These are phyloP conservation scores for Pisolithus albus DNA, from an alignment of 768 basidiomycete species.

Conservation along the genomic window DNA sequence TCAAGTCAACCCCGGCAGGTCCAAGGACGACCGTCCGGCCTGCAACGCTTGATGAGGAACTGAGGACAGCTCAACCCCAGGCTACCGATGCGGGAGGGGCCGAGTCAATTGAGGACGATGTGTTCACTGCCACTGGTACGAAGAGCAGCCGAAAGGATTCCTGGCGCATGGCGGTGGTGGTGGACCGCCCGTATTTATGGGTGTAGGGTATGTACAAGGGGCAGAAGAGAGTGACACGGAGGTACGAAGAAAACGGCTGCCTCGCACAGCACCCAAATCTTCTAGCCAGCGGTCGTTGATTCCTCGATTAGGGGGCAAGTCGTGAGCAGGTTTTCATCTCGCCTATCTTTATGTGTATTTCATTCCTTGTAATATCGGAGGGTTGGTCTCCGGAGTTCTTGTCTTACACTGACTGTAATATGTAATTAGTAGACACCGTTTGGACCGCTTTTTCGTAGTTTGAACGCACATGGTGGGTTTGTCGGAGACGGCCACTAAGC, in stretches of 20 bases:
- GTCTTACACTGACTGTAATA: background rate
- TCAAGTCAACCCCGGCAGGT: slow-evolving; percentile 1
- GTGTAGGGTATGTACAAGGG: slow-evolving; percentile 59
- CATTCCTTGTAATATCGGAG: slow-evolving; percentile 4
- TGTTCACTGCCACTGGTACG: slow-evolving; percentile 50
- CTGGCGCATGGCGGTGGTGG: slow-evolving; percentile 71
- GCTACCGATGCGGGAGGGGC: slow-evolving; percentile 29
- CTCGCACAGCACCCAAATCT: slow-evolving; percentile 6
- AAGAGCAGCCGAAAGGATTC: slow-evolving; percentile 53
- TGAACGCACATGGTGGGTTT: too few species aligned
- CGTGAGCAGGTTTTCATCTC: slow-evolving; percentile 5
- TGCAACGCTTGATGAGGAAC: slow-evolving; percentile 62
- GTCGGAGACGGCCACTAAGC: background rate
- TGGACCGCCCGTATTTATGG: slow-evolving; percentile 65
- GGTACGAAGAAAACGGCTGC: background rate
- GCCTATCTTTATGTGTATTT: slow-evolving; percentile 22
- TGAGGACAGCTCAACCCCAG: slow-evolving; percentile 40
- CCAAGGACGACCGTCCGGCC: slow-evolving; percentile 29
- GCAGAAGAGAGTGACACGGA: slow-evolving; percentile 26
- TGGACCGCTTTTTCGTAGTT: too few species aligned
- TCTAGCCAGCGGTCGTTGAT: slow-evolving; percentile 15
- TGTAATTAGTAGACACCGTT: too few species aligned
- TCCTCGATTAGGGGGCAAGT: slow-evolving; percentile 17
- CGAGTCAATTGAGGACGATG: slow-evolving; percentile 35
- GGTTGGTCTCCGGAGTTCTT: background rate